A percentile compares a stretch with the other conserved stretches of the same genome.
Evolutionary conservation across 2,329 filamentous ascomycete species (phyloP).

Genomic region (Colletotrichum coccodes): DNA sequence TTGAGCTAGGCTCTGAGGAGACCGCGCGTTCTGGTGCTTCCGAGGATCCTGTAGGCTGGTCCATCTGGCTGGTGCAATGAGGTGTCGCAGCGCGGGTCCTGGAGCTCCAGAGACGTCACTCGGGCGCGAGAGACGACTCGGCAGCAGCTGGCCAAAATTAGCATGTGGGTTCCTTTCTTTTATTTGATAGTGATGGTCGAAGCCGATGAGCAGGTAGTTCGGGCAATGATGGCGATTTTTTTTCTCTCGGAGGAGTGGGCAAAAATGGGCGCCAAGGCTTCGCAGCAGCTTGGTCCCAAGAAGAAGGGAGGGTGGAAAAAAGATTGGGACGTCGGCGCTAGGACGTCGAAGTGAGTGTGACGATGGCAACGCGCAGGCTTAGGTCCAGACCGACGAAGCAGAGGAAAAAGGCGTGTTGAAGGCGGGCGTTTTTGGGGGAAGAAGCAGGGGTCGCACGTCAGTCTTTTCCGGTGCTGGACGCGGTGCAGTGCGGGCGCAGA

Average conservation of each 20-base stretch:
- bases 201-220: conserved; percentile 28
- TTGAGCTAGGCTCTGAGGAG: conserved; percentile 72
- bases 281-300: conserved; percentile 6
- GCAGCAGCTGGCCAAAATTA: conserved; percentile 63
- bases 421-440: conserved; percentile 29
- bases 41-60: conserved; percentile 59
- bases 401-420: conserved; percentile 19
- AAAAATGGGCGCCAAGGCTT: conserved; percentile 31
- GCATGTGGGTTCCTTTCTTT: conserved; percentile 60
- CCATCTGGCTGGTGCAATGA: conserved; percentile 61
- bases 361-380: conserved; percentile 26
- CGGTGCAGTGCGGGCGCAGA: conserved; percentile 12
- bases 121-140: conserved; percentile 64
- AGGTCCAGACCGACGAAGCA: conserved; percentile 26
- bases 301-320: background rate
- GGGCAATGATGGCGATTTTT: conserved; percentile 17
- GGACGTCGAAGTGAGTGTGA: conserved; percentile 24
- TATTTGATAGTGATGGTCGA: conserved; percentile 32
- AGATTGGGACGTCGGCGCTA: conserved; percentile 12
- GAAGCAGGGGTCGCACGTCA: conserved; percentile 28
- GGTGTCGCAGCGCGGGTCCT: conserved; percentile 50
- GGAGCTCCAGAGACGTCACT: conserved; percentile 59
- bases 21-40: conserved; percentile 67
- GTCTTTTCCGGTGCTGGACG: conserved; percentile 29
- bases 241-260: conserved; percentile 41